Percentiles rank a stretch among this genome's conserved stretches.
Conservation (phyloP, 1,139 yeast species). For the Zygosaccharomyces pseudobailii region DNA sequence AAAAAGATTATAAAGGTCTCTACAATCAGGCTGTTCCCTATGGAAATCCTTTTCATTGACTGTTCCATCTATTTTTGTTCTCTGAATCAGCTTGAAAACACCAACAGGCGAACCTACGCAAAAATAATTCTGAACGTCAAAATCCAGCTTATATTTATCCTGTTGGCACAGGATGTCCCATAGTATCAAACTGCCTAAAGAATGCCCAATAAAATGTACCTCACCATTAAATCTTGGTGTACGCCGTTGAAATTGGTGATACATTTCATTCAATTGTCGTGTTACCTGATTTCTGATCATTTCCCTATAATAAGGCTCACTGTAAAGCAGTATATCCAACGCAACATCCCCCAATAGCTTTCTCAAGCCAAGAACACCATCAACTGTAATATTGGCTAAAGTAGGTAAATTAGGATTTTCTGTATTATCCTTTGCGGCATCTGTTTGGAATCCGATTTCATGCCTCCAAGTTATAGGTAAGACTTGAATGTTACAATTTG, state of each 20-base stretch:
- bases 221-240: conserved; percentile 78
- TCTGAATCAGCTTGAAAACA: conserved; percentile 67
- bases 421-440: conserved; percentile 25
- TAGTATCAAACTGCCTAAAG: conserved; percentile 81
- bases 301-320: conserved; percentile 66
- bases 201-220: conserved; percentile 83
- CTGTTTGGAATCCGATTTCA: conserved; percentile 57
- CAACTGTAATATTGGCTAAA: conserved; percentile 69
- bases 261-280: conserved; percentile 65
- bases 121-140: conserved; percentile 70
- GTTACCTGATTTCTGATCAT: conserved; percentile 64
- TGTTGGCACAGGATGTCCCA: conserved; percentile 70
- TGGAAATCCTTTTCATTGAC: conserved; percentile 5
- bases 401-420: conserved; percentile 47
- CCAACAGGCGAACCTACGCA: conserved; percentile 90
- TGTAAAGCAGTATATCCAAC: conserved; percentile 77
- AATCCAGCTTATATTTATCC: conserved; percentile 48
- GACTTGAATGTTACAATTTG: conserved; percentile 65
- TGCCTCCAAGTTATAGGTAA: conserved; percentile 79
- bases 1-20: conserved; percentile 66
- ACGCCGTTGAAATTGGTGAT: conserved; percentile 50
- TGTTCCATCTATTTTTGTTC: conserved; percentile 43
- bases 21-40: conserved; percentile 44
- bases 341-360: conserved; percentile 80
- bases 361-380: conserved; percentile 73